phyloP scores from a whole-genome alignment of 1,284 basidiomycete genomes.

The Cryptococcus depauperatus region DNA sequence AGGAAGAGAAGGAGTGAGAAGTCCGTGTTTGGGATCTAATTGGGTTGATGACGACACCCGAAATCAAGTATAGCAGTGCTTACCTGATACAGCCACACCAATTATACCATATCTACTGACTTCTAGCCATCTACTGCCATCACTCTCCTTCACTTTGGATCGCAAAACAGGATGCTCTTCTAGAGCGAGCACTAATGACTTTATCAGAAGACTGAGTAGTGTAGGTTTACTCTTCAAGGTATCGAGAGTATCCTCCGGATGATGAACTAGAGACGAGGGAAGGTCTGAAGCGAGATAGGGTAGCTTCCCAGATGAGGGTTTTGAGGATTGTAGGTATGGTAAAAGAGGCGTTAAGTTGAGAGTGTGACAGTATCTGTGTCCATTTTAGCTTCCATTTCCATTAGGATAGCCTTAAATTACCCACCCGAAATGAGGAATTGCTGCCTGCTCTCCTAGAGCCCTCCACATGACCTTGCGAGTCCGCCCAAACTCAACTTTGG shows the following conservation, averaged over 20 bases:
- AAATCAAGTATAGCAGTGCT: slow-evolving; percentile 1
- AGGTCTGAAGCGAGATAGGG: slow-evolving; percentile 48
- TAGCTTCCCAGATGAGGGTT: slow-evolving; percentile 43
- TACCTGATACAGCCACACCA: slow-evolving; percentile 39
- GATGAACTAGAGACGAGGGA: slow-evolving; percentile 47
- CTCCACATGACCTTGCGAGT: slow-evolving; percentile 80
- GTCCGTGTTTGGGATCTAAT: slow-evolving; percentile 62
- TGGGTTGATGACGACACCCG: background rate
- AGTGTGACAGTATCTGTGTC: slow-evolving; percentile 52
- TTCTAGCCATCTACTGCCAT: slow-evolving; percentile 29
- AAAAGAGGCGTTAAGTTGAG: slow-evolving; percentile 74
- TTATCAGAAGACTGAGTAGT: slow-evolving; percentile 76
- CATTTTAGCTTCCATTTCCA: slow-evolving; percentile 3
- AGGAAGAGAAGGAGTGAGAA: slow-evolving; percentile 78
- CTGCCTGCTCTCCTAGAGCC: slow-evolving; percentile 59
- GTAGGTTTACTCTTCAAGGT: slow-evolving; percentile 50
- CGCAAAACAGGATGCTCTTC: slow-evolving; percentile 50
- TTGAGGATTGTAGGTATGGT: slow-evolving; percentile 60
- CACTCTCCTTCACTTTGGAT: slow-evolving; percentile 19
- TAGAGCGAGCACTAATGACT: slow-evolving; percentile 72
- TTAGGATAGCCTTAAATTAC: slow-evolving; percentile 13
- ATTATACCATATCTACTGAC: slow-evolving; percentile 30
- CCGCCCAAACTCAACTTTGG: slow-evolving; percentile 61
- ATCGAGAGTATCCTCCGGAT: slow-evolving; percentile 33
- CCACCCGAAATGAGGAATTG: slow-evolving; percentile 68